Conservation (phyloP, 2,329 filamentous ascomycete genomes). For the Leptographium radiaticola region DNA sequence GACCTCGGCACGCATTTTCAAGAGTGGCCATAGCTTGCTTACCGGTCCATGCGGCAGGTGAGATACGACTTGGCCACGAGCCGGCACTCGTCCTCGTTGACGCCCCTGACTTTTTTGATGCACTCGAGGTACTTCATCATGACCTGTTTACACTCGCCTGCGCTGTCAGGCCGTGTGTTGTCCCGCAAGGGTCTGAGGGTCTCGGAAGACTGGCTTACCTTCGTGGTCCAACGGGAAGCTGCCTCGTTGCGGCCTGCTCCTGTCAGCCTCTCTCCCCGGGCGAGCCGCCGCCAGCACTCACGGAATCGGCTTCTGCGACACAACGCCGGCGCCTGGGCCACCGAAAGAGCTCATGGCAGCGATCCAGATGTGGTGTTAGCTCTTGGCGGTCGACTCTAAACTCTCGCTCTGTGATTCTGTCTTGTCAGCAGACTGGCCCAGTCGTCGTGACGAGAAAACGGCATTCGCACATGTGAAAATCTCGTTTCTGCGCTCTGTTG, state of each 20-base stretch:
- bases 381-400: not conserved
- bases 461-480: too few species aligned
- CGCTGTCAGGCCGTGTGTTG: too few species aligned
- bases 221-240: slow-evolving; percentile 96
- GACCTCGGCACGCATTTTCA: not conserved
- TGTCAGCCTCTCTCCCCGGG: not conserved
- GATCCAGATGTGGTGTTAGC: too few species aligned
- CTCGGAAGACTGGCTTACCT: slow-evolving; percentile 37
- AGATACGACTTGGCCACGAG: slow-evolving; percentile 79
- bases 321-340: slow-evolving; percentile 14
- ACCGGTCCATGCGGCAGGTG: slow-evolving; percentile 89
- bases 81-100: slow-evolving; percentile 79
- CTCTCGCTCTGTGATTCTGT: not conserved
- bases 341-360: slow-evolving; percentile 15
- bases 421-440: too few species aligned
- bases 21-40: slow-evolving; percentile 18
- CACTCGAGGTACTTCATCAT: slow-evolving; percentile 80
- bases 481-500: too few species aligned
- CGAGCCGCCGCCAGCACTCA: slow-evolving; percentile 11
- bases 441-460: too few species aligned
- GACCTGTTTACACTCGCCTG: slow-evolving; percentile 84
- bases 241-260: slow-evolving; percentile 68
- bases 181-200: too few species aligned
- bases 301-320: slow-evolving; percentile 20
- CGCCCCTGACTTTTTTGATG: slow-evolving; percentile 69